Evolutionary conservation across 148 eudicot species (phyloP).

Genomic region (Chenopodium suecicum): DNA sequence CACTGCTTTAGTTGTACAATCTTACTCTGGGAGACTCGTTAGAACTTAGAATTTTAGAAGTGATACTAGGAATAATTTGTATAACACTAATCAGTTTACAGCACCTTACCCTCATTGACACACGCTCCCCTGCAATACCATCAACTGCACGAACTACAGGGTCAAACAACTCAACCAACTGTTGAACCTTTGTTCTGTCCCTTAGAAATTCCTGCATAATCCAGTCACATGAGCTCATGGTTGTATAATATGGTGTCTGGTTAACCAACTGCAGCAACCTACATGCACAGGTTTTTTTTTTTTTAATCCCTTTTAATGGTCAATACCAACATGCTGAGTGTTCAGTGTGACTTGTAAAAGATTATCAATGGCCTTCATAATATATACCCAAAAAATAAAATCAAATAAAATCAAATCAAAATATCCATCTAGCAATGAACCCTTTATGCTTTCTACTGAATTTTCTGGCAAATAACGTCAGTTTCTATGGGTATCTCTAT

Average conservation of each 20-base stretch:
- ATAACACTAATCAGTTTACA: neutral
- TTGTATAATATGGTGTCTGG: neutral
- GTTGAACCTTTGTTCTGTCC: constrained; percentile 76
- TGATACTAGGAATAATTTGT: neutral
- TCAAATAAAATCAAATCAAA: neutral
- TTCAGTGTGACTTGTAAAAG: neutral
- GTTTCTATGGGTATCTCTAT: neutral
- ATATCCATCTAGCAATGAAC: neutral
- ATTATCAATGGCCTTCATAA: neutral
- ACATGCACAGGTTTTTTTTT: neutral
- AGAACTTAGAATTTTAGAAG: neutral
- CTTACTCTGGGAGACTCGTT: neutral
- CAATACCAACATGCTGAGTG: neutral
- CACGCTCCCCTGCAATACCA: constrained; percentile 79
- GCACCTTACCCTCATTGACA: constrained; percentile 85
- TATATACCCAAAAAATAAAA: neutral
- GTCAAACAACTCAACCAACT: constrained; percentile 75
- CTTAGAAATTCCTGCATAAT: constrained; percentile 73
- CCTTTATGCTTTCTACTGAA: neutral
- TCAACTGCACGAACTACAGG: constrained; percentile 82
- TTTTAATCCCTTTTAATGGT: neutral
- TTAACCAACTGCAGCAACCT: neutral
- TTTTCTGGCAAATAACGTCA: neutral
- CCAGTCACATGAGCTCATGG: neutral
- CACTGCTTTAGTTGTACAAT: neutral